Base-by-base conservation (phyloP, 2,329 filamentous ascomycete genomes). In the Claviceps sp. region DNA sequence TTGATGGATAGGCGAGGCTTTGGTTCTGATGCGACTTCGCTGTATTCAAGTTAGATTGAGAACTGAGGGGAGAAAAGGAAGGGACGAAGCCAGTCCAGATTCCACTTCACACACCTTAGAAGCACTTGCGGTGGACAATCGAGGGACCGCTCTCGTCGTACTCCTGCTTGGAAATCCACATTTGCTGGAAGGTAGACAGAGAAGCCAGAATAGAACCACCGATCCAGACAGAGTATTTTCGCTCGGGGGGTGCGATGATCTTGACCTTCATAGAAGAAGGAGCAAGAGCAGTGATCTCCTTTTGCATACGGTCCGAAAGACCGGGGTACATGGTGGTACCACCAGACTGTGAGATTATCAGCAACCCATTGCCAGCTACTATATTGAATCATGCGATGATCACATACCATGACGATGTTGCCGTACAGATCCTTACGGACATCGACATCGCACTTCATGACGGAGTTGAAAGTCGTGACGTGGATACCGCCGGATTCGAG, bases 81-180 rank as follows among this genome's bases (percentile, higher is more conserved):
- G n/a, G n/a, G n/a, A 6, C 34, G 8, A 17, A 17, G 6, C 22
- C 26, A 13, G 13, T 3, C 8, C 3, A 14, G n/a, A 6, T 48
- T 34, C 29, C 29, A 34, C 11, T 11, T 34, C 29, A 22, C 49
- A 40, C 47, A 84, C 82, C 85, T 95, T 95, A 96, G 86, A 96
- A 96, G 88, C 91, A 96, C 88, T 96, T 97, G 85, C 90, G 88
- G 86, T 97, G 91, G 68, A 97, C 91, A 71, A 97, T 97, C 69
- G 90, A 96, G 67, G 91, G 93, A 78, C 91, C 91, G 75, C 86
- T 93, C 88, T 97, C 93, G 80, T 98, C 93, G 85, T 97, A 97
- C 82, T 97, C 91, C 80, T 98, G 93, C 89, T 98, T 98, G 68
- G 93, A 98, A 85, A 98, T 97, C 93, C 93, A 98, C 93, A 98